Evolutionary conservation across 768 basidiomycete species (phyloP).

Genomic region (Termitomyces eurrhizus): DNA sequence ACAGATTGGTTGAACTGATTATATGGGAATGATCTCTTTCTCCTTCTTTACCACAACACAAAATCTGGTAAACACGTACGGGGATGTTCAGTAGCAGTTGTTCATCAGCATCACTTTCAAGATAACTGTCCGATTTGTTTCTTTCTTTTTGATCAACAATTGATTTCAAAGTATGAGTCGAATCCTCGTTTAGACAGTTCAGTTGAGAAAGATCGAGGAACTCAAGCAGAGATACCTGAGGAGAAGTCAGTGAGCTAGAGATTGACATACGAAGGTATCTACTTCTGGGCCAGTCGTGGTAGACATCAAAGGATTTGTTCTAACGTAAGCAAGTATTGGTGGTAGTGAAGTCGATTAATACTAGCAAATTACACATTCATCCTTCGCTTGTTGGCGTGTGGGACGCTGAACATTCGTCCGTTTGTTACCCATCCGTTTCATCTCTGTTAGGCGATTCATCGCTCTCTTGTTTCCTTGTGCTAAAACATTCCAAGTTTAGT

Average conservation of each 20-base stretch:
- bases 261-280: constrained; percentile 5
- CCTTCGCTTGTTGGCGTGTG: constrained; percentile 89
- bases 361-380: constrained; percentile 85
- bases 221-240: constrained; percentile 51
- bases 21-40: constrained; percentile 1
- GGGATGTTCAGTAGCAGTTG: constrained; percentile 65
- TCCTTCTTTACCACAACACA: neutral
- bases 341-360: neutral
- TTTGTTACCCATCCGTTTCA: constrained; percentile 87
- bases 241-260: constrained; percentile 4
- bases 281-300: constrained; percentile 13
- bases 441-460: constrained; percentile 92
- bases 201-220: constrained; percentile 56
- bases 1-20: constrained; percentile 67
- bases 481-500: constrained; percentile 24
- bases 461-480: constrained; percentile 98
- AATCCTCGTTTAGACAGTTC: constrained; percentile 67
- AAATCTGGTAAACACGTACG: constrained; percentile 34
- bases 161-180: constrained; percentile 45
- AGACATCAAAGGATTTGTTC: constrained; percentile 9
- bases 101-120: constrained; percentile 70
- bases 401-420: constrained; percentile 76
- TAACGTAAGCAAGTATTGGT: constrained; percentile 15
- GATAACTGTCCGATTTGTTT: constrained; percentile 43
- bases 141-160: constrained; percentile 40